These are phyloP conservation scores for Nothophytophthora sp. DNA, from an alignment of 352 stramenopile genomes.

Conservation along the genomic window DNA sequence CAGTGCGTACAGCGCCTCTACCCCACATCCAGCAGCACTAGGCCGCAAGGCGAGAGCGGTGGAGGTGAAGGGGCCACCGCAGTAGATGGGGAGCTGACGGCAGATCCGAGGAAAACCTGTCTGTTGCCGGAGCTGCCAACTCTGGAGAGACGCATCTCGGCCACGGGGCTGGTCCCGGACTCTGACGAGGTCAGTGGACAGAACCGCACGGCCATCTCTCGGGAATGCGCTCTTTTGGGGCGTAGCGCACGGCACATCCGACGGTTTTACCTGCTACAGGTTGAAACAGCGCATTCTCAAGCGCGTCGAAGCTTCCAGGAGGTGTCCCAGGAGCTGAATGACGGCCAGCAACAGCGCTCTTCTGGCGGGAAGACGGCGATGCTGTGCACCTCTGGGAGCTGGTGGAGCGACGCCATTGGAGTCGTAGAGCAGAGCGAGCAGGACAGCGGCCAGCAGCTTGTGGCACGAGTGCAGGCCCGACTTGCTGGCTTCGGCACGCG, in stretches of 20 bases:
- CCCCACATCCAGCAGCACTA: constrained; percentile 3
- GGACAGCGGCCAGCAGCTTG: constrained; percentile 23
- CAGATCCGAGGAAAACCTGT: constrained; percentile 45
- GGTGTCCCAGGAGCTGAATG: constrained; percentile 6
- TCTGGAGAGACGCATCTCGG: constrained; percentile 29
- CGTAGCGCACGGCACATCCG: constrained; percentile 34
- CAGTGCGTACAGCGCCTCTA: constrained; percentile 29
- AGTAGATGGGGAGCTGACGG: neutral
- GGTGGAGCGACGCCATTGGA: constrained; percentile 52
- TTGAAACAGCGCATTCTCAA: constrained; percentile 31
- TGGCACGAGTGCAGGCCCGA: constrained; percentile 49
- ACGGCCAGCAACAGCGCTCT: neutral
- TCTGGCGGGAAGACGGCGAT: constrained; percentile 8
- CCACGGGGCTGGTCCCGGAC: constrained; percentile 5
- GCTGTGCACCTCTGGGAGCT: constrained; percentile 40
- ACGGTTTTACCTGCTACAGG: constrained; percentile 48
- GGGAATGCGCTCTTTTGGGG: constrained; percentile 40
- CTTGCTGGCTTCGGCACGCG: constrained; percentile 40
- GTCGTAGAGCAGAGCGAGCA: constrained; percentile 26
- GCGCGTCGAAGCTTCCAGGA: constrained; percentile 22
- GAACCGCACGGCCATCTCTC: constrained; percentile 16
- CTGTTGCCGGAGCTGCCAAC: constrained; percentile 42
- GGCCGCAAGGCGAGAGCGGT: neutral
- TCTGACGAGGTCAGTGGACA: constrained; percentile 1
- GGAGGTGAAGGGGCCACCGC: neutral